Base-by-base conservation (phyloP, 1,284 basidiomycete genomes). In the Butyriboletus appendiculatus region DNA sequence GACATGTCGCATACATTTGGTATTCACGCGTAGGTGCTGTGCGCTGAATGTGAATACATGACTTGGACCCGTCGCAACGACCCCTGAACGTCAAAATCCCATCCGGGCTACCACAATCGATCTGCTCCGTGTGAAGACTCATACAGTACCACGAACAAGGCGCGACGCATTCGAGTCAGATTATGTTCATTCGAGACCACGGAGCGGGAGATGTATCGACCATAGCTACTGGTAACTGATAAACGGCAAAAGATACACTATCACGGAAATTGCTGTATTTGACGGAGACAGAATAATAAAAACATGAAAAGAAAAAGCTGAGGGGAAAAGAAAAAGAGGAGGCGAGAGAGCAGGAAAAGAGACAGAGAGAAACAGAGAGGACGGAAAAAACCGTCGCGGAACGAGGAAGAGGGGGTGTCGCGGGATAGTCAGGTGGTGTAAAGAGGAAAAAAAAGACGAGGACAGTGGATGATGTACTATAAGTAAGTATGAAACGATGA, bases 211-310 rank as follows among this genome's bases (percentile, higher is more conserved):
- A 57, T 33, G 22, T 42, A 58, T 9, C 16, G 34, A 39, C 32
- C 26, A 52, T 38, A 30, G 28, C 14, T 35, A 46, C 37, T 44
- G 38, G n/a, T 35, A 35, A 58, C 44, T 41, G 38, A 34, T 37
- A 52, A 38, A 40, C 43, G 50, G 39, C 24, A 53, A 57, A 44
- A 53, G 54, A 67, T 63, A 67, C 62, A 65, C 42, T 60, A 58
- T 50, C 45, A n/a, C 33, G 15, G 34, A 47, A 20, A 39, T 45
- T 47, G 52, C 59, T 61, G 54, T 64, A 49, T 59, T 45, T 20
- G 32, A 45, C 8, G 20, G 43, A 45, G 48, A 28, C 40, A 24
- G 14, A 8, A 52, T 39, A 7, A 47, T 41, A 20, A 28, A 35
- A 26, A 34, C 38, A 38, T 22, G 28, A 4, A 16, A 15, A 12